Base-by-base conservation (phyloP, 208 protist species). In the Trypanosoma avium region DNA sequence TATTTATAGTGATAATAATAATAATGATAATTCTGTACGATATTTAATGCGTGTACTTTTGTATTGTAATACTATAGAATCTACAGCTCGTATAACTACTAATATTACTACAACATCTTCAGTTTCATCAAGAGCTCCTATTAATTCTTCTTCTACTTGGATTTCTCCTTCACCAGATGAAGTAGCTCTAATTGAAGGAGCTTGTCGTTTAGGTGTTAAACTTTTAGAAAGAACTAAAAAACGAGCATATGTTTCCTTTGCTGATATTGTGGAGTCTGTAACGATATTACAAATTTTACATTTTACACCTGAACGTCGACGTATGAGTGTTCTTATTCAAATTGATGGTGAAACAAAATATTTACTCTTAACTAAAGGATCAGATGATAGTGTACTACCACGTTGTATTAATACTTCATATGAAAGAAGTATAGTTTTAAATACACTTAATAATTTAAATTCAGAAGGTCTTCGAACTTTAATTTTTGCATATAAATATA, bases 111-210 rank as follows among this genome's bases (percentile, higher is more conserved):
- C 35, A 53, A 24, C 48, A 35, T 22, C 47, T 9, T 61, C 30
- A 2, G 10, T 30, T 22, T 50, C 30, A 19, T 48, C n/a, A 15
- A 24, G 53, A 1, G 35, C 27, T 43, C 4, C 5, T 17, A n/a
- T n/a, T n/a, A n/a, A n/a, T n/a, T 17, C 42, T 57, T 6, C 19
- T 22, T 33, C 21, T 47, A 10, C 48, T 30, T 97, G 93, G 79
- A 77, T 93, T 58, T 88, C 89, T 6, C 70, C 84, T 26, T 97
- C 93, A 19, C 94, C 93, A 2, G 96, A 98, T 52, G 96, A 98
- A 77, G 82, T 92, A 32, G 92, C 93, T 1, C 74, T 98, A 10
- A 86, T 97, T 8, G 82, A 84, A 21, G 93, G 87, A 29, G 86
- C 93, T 2, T 61, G 63, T n/a, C 58, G 70, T 40, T 75, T 88